These are phyloP conservation scores for Leucoagaricus sp. DNA, from an alignment of 1,284 basidiomycete species.

Conservation along the genomic window DNA sequence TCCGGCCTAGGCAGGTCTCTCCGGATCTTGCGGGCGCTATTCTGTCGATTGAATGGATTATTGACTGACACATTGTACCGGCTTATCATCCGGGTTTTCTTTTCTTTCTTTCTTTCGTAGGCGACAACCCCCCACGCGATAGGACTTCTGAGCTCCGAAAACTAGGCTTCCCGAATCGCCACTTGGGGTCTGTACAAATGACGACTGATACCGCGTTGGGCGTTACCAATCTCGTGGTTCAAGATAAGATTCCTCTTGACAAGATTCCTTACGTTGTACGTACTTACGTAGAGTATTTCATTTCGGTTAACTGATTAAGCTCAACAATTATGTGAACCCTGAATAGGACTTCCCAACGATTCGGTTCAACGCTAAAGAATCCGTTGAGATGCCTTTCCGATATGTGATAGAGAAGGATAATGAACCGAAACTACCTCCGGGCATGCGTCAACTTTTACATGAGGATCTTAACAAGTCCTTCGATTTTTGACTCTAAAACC, in stretches of 20 bases:
- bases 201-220: conserved; percentile 97
- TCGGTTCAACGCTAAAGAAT: conserved; percentile 76
- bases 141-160: conserved; percentile 85
- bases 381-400: conserved; percentile 94
- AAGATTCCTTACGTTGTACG: conserved; percentile 74
- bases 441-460: conserved; percentile 84
- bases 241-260: conserved; percentile 73
- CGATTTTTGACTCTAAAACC: conserved; percentile 53
- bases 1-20: background rate
- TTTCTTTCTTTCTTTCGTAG: conserved; percentile 37
- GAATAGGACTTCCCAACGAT: conserved; percentile 85
- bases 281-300: conserved; percentile 1
- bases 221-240: conserved; percentile 87
- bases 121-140: conserved; percentile 90
- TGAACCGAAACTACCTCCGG: conserved; percentile 80
- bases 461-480: conserved; percentile 88
- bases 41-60: background rate
- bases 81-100: too few species aligned
- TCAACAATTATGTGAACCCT: background rate
- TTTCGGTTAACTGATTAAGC: background rate
- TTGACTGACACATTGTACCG: background rate
- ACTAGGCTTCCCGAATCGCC: conserved; percentile 84
- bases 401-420: conserved; percentile 55
- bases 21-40: too few species aligned
- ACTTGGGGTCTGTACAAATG: conserved; percentile 90